Conservation (phyloP, 495 filamentous ascomycete species). For the Neurospora sp. region DNA sequence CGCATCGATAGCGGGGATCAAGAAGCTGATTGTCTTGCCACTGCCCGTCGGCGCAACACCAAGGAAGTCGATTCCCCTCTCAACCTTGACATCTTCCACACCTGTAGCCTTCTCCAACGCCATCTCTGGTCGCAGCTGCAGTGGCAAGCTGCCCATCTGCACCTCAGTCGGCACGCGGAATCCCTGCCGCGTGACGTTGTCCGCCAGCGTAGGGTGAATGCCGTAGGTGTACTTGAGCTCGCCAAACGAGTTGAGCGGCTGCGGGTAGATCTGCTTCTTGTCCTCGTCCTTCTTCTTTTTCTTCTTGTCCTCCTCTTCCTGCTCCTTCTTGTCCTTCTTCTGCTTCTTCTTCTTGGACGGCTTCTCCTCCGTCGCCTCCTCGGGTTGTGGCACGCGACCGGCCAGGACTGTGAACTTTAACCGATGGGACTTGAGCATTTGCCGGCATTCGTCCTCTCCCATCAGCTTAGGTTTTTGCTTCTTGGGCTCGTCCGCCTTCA, state of each 20-base stretch:
- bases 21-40: slow-evolving; percentile 90
- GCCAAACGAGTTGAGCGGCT: slow-evolving; percentile 68
- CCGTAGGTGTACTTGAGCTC: slow-evolving; percentile 59
- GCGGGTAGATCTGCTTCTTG: slow-evolving; percentile 55
- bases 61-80: slow-evolving; percentile 54
- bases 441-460: slow-evolving; percentile 57
- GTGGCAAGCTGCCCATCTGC: slow-evolving; percentile 73
- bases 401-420: slow-evolving; percentile 71
- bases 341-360: slow-evolving; percentile 30
- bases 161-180: slow-evolving; percentile 87
- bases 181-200: slow-evolving; percentile 74
- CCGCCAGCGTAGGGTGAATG: slow-evolving; percentile 56
- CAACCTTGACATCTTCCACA: slow-evolving; percentile 17
- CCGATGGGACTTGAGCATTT: slow-evolving; percentile 70
- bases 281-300: slow-evolving; percentile 32
- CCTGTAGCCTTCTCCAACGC: slow-evolving; percentile 24
- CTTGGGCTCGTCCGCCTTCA: slow-evolving; percentile 7
- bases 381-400: slow-evolving; percentile 15
- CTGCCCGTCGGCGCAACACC: slow-evolving; percentile 90
- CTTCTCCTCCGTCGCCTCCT: slow-evolving; percentile 24
- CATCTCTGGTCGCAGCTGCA: slow-evolving; percentile 49
- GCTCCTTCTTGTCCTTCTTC: slow-evolving; percentile 41
- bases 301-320: slow-evolving; percentile 43
- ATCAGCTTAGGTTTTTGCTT: slow-evolving; percentile 25
- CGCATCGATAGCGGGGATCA: slow-evolving; percentile 74